Evolutionary conservation across 495 filamentous ascomycete species (phyloP).

Genomic region (Penicillium goetzii): DNA sequence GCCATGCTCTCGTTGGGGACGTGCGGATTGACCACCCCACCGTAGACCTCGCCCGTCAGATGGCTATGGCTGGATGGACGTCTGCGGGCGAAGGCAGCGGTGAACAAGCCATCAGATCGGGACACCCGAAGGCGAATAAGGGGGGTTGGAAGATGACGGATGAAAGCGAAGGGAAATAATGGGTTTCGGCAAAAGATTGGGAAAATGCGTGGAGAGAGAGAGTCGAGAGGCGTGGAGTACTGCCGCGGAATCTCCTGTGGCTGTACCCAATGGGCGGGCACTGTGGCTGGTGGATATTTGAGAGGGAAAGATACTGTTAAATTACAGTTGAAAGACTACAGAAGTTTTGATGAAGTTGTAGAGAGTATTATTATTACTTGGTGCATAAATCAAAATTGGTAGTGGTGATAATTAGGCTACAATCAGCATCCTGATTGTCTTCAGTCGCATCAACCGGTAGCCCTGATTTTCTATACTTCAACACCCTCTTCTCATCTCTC

Average conservation of each 20-base stretch:
- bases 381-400: background rate
- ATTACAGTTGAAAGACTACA: background rate
- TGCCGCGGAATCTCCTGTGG: constrained; percentile 15
- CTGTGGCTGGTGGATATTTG: constrained; percentile 10
- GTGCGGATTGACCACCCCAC: constrained; percentile 45
- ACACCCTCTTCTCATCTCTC: background rate
- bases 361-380: background rate
- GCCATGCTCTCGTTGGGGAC: constrained; percentile 49
- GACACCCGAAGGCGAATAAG: constrained; percentile 6
- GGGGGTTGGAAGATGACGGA: background rate
- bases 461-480: background rate
- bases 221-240: constrained; percentile 23
- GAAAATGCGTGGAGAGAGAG: constrained; percentile 17
- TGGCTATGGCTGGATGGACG: constrained; percentile 51
- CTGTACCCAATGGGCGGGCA: background rate
- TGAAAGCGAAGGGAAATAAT: background rate
- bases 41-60: constrained; percentile 60
- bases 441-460: background rate
- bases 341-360: background rate
- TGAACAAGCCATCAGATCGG: constrained; percentile 50
- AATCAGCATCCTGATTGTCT: background rate
- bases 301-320: background rate
- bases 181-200: background rate
- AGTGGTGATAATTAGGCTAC: background rate
- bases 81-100: constrained; percentile 40